Percentiles rank a stretch among this genome's conserved stretches.
Conservation (phyloP, 768 basidiomycete species). For the Crucibulum laeve region DNA sequence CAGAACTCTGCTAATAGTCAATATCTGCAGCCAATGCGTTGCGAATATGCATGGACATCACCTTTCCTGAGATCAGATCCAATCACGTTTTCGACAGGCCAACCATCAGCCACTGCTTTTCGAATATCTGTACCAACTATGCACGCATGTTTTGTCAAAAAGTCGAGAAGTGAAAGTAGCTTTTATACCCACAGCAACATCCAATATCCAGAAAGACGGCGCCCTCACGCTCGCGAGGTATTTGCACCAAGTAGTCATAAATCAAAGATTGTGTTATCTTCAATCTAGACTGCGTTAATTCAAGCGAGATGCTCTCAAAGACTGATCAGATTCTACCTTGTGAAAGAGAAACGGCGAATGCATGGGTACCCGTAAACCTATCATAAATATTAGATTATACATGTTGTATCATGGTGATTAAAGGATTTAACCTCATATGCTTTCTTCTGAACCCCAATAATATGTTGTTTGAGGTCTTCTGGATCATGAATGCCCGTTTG, state of each 20-base stretch:
- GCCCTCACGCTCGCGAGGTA: conserved; percentile 17
- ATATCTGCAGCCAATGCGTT: background rate
- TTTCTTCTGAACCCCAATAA: conserved; percentile 28
- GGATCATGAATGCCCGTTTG: conserved; percentile 32
- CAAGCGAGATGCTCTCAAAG: background rate
- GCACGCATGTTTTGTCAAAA: background rate
- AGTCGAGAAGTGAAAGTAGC: background rate
- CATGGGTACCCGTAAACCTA: conserved; percentile 32
- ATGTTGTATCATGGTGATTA: background rate
- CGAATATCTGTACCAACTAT: conserved; percentile 37
- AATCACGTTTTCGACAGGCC: conserved; percentile 28
- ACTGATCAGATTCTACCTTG: conserved; percentile 16
- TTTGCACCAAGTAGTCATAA: conserved; percentile 24
- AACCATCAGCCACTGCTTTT: conserved; percentile 35
- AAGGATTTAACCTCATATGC: conserved; percentile 19
- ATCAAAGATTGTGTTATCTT: conserved; percentile 30
- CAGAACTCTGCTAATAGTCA: conserved; percentile 63
- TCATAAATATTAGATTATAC: background rate
- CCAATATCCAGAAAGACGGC: conserved; percentile 39
- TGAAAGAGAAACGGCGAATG: conserved; percentile 30
- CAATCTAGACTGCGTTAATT: conserved; percentile 22
- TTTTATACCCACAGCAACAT: conserved; percentile 32
- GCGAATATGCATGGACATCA: background rate
- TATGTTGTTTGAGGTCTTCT: conserved; percentile 32
- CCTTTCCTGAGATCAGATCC: conserved; percentile 28